Evolutionary conservation across 2,329 filamentous ascomycete species (phyloP).

Genomic region (Rosellinia necatrix): DNA sequence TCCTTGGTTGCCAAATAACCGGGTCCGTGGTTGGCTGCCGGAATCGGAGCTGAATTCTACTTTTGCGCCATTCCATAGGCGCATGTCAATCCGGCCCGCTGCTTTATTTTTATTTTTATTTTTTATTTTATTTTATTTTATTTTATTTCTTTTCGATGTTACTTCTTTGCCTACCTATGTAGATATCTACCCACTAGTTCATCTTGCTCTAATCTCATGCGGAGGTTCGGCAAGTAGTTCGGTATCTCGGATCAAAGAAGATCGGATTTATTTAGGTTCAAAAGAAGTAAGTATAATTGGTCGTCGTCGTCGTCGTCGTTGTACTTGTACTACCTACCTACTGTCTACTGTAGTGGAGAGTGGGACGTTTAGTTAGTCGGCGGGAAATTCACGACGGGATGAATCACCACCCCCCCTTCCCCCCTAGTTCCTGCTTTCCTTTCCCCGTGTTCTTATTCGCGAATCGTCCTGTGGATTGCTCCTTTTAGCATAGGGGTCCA

Average conservation of each 20-base stretch:
- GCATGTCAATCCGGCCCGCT: not conserved
- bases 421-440: no score
- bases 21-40: conserved; percentile 12
- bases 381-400: no score
- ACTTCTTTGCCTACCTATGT: not conserved
- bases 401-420: no score
- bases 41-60: conserved; percentile 5
- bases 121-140: not conserved
- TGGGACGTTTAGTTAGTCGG: no score
- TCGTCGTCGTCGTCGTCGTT: no score
- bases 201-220: not conserved
- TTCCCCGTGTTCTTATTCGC: no score
- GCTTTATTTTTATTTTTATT: not conserved
- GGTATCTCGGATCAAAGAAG: not conserved
- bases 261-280: no score
- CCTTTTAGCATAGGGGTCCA: no score
- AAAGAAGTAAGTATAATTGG: no score
- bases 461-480: no score
- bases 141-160: not conserved
- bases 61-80: not conserved
- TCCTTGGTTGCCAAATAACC: conserved; percentile 3
- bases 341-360: no score
- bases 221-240: not conserved
- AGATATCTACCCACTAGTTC: not conserved
- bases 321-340: no score